Conservation (phyloP, 148 eudicot genomes). For the Camellia japonica region DNA sequence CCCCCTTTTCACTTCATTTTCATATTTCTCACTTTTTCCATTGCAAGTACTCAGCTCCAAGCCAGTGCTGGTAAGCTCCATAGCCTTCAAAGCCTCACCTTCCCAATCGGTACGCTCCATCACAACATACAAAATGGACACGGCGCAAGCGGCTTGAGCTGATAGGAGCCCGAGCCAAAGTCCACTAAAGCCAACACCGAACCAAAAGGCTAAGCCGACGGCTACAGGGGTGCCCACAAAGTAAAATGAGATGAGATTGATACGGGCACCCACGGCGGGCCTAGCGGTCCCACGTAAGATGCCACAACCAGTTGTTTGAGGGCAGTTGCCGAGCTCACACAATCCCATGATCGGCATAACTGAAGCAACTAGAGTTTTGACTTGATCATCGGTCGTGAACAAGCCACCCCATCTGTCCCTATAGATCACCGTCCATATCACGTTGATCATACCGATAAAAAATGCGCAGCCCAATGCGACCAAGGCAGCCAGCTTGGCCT, state of each 20-base stretch:
- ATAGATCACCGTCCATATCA: conserved; percentile 66
- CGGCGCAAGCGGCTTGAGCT: conserved; percentile 75
- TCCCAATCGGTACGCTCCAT: conserved; percentile 78
- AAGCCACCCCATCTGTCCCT: conserved; percentile 66
- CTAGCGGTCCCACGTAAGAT: conserved; percentile 86
- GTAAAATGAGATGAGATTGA: conserved; percentile 82
- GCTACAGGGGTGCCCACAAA: conserved; percentile 89
- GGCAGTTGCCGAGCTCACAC: conserved; percentile 95
- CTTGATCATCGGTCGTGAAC: conserved; percentile 63
- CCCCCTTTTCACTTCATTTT: conserved; percentile 31
- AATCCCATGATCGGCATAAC: conserved; percentile 90
- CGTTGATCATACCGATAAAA: conserved; percentile 57
- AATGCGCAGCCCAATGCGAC: conserved; percentile 84
- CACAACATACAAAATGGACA: conserved; percentile 56
- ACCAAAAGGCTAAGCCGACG: conserved; percentile 67
- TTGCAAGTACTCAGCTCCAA: conserved; percentile 28
- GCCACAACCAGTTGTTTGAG: conserved; percentile 96
- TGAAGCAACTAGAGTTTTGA: conserved; percentile 63
- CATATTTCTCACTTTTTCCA: conserved; percentile 14
- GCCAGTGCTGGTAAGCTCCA: conserved; percentile 38
- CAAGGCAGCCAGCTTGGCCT: conserved; percentile 78
- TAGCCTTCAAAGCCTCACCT: conserved; percentile 64
- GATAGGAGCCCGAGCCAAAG: conserved; percentile 85
- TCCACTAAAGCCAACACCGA: conserved; percentile 65
- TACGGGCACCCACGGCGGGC: conserved; percentile 80